A percentile compares a stretch with the other conserved stretches of the same genome.
phyloP scores from a whole-genome alignment of 768 basidiomycete species.

The Psilocybe sp. region DNA sequence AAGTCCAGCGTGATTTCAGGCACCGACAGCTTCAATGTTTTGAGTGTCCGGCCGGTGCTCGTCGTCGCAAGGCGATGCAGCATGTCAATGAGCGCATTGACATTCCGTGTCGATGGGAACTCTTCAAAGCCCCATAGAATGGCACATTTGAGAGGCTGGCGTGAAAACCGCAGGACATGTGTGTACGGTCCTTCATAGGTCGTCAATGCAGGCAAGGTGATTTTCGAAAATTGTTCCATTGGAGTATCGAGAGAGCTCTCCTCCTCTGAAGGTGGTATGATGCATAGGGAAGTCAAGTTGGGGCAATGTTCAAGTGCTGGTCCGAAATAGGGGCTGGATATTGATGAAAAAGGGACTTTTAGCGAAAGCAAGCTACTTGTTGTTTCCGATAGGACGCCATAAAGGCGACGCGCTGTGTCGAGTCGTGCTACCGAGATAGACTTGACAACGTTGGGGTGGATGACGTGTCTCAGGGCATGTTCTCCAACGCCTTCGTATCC shows the following conservation, averaged over 20 bases:
- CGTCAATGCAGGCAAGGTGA: constrained; percentile 18
- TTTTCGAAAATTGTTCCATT: constrained; percentile 13
- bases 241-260: constrained; percentile 16
- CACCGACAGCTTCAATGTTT: constrained; percentile 18
- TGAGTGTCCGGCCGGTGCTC: constrained; percentile 14
- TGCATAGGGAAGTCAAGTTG: constrained; percentile 25
- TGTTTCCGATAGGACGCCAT: constrained; percentile 16
- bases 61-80: constrained; percentile 17
- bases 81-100: constrained; percentile 14
- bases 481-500: constrained; percentile 24
- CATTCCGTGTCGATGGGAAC: constrained; percentile 18
- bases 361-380: constrained; percentile 9
- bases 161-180: constrained; percentile 18
- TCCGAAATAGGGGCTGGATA: constrained; percentile 21
- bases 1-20: constrained; percentile 17
- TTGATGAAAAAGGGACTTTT: constrained; percentile 23
- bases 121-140: constrained; percentile 29
- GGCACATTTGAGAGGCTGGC: constrained; percentile 19
- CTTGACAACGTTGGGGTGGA: constrained; percentile 25
- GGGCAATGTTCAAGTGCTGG: constrained; percentile 26
- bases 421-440: constrained; percentile 29
- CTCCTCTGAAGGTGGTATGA: constrained; percentile 25
- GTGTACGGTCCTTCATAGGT: constrained; percentile 29
- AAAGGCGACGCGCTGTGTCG: constrained; percentile 29
- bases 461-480: constrained; percentile 21